Percentiles rank a stretch among this genome's conserved stretches.
Evolutionary conservation across 768 basidiomycete species (phyloP).

Genomic region (Amanita rimosa): DNA sequence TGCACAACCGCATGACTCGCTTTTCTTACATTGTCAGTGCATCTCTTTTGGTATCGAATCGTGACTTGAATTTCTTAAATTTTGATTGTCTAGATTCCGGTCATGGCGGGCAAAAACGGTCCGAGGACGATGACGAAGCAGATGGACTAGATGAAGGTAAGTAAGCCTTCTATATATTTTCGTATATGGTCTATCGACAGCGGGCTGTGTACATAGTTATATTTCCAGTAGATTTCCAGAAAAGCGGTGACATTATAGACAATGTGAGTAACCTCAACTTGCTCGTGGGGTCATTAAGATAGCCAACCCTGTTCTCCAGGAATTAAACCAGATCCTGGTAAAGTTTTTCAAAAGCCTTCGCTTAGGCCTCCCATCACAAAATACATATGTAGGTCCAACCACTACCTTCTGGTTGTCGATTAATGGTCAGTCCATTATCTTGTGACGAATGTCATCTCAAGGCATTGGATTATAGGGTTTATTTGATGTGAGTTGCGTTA

Average conservation of each 20-base stretch:
- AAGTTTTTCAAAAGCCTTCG: neutral
- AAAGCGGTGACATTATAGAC: conserved; percentile 66
- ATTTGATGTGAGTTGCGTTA: conserved; percentile 31
- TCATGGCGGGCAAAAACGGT: conserved; percentile 86
- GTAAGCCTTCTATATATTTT: neutral
- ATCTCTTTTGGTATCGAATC: neutral
- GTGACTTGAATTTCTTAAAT: neutral
- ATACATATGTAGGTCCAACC: conserved; percentile 25
- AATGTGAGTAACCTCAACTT: conserved; percentile 23
- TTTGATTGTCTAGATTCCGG: conserved; percentile 55
- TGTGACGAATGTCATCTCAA: neutral
- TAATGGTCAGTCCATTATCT: conserved; percentile 27
- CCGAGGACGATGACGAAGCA: conserved; percentile 65
- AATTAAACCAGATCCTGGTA: conserved; percentile 40
- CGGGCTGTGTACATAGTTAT: conserved; percentile 46
- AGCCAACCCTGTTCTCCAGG: conserved; percentile 17
- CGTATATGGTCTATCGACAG: neutral
- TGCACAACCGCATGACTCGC: conserved; percentile 58
- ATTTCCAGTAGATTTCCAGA: conserved; percentile 81
- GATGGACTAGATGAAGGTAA: conserved; percentile 76
- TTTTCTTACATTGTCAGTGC: conserved; percentile 64
- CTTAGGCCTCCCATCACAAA: neutral
- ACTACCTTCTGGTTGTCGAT: conserved; percentile 35
- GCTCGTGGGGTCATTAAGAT: neutral
- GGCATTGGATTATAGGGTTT: conserved; percentile 26